Conservation (phyloP, 306 rosid genomes). For the Acacia acuminata region DNA sequence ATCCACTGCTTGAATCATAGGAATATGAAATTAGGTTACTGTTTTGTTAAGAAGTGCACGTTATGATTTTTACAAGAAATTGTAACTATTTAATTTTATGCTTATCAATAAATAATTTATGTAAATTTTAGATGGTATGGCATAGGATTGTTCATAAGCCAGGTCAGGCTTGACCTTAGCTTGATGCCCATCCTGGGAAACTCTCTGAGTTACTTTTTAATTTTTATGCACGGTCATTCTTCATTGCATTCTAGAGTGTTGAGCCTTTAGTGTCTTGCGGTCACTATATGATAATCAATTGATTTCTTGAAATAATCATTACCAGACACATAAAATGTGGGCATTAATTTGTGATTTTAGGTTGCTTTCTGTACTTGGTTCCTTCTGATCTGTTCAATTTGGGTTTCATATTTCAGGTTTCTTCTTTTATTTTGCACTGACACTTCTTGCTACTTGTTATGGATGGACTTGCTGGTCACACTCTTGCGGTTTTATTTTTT, state of each 20-base stretch:
- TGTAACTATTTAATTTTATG: not conserved
- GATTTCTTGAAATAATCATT: not conserved
- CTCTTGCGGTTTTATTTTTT: slow-evolving; percentile 82
- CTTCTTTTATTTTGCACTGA: slow-evolving; percentile 61
- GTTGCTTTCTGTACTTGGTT: slow-evolving; percentile 5
- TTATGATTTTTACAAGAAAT: not conserved
- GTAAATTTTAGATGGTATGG: not conserved
- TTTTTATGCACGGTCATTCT: slow-evolving; percentile 5
- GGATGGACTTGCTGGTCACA: slow-evolving; percentile 86
- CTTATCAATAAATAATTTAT: not conserved
- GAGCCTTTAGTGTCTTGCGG: not conserved
- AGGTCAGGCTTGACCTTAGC: not conserved
- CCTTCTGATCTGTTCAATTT: slow-evolving; percentile 28
- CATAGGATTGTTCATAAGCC: not conserved
- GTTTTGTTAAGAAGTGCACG: not conserved
- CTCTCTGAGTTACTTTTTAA: not conserved
- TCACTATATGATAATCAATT: not conserved
- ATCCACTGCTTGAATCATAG: not conserved
- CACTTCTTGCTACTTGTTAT: slow-evolving; percentile 72
- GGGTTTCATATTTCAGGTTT: slow-evolving; percentile 64
- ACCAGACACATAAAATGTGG: not conserved
- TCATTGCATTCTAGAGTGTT: not conserved
- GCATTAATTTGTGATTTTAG: not conserved
- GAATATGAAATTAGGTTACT: not conserved
- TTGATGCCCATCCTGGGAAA: not conserved